Conservation (phyloP, 257 asterid genomes). For the Forsythia viridissima region DNA sequence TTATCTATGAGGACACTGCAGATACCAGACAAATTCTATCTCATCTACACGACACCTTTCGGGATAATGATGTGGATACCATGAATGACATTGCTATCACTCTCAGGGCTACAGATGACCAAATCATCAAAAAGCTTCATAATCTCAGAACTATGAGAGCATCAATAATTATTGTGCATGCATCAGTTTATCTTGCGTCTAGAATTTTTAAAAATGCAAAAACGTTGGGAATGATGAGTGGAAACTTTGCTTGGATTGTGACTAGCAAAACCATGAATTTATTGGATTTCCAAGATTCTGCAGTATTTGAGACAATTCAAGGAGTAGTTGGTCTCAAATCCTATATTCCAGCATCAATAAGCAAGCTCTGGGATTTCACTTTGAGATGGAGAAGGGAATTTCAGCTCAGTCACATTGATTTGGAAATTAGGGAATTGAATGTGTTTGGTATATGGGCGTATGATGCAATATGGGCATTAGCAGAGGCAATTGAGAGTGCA, state of each 20-base stretch:
- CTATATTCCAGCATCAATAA: conserved; percentile 29
- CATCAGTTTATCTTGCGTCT: conserved; percentile 35
- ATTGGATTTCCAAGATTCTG: conserved; percentile 24
- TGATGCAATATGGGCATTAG: conserved; percentile 41
- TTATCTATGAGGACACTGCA: conserved; percentile 41
- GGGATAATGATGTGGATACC: conserved; percentile 23
- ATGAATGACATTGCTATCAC: conserved; percentile 23
- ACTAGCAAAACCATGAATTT: conserved; percentile 46
- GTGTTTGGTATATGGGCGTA: conserved; percentile 41
- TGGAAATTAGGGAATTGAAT: conserved; percentile 23
- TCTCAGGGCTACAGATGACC: conserved; percentile 23
- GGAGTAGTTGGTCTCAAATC: conserved; percentile 47
- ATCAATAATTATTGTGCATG: conserved; percentile 33
- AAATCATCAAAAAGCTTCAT: conserved; percentile 30
- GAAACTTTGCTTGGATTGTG: conserved; percentile 47
- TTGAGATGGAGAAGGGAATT: conserved; percentile 40
- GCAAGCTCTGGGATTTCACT: conserved; percentile 21
- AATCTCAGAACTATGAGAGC: conserved; percentile 18
- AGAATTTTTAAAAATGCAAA: conserved; percentile 34
- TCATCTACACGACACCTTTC: conserved; percentile 24
- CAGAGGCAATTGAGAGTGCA: conserved; percentile 34
- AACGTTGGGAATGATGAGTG: conserved; percentile 39
- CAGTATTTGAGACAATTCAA: conserved; percentile 33
- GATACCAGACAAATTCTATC: conserved; percentile 23
- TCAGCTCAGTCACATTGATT: conserved; percentile 7